Percentiles rank a stretch among this genome's conserved stretches.
Evolutionary conservation across 345 rosid species (phyloP).

Genomic region (Citrus sinensis): DVS_A1.0 CM039168.1:21265001-21265500

Average conservation of each 20-base stretch:
- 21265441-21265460: slow-evolving; percentile 10
- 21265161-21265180: not conserved
- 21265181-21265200: not conserved
- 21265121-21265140: not conserved
- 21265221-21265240: not conserved
- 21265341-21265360: slow-evolving; percentile 83
- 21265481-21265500: not conserved
- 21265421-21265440: slow-evolving; percentile 18
- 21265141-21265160: not conserved
- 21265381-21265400: slow-evolving; percentile 63
- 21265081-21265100: not conserved
- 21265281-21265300: slow-evolving; percentile 73
- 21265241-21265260: not conserved
- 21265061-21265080: not conserved
- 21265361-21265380: slow-evolving; percentile 76
- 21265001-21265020: not conserved
- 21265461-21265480: not conserved
- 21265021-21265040: not conserved
- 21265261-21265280: slow-evolving; percentile 59
- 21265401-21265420: slow-evolving; percentile 63
- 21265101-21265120: not conserved
- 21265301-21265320: slow-evolving; percentile 74
- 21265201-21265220: not conserved
- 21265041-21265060: not conserved
- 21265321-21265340: slow-evolving; percentile 79